Conservation (phyloP, 805 yeast genomes). For the Schwanniomyces pseudopolymorphus region DNA sequence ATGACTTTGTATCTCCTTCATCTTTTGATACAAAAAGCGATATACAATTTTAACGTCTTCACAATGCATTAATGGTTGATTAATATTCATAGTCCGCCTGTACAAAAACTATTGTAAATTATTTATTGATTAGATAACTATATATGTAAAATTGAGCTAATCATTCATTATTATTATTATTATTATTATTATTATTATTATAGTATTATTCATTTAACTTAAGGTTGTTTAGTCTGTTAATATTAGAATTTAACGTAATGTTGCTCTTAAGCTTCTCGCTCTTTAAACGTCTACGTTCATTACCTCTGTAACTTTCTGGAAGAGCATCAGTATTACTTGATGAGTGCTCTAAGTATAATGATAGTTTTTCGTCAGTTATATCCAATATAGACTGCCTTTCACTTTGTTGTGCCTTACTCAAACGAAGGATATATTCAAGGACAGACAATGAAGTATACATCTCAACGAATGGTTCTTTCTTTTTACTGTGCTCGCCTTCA, state of each 20-base stretch:
- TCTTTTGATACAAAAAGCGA: constrained; percentile 6
- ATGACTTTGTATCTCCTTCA: constrained; percentile 10
- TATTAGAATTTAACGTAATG: constrained; percentile 30
- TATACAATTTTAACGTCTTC: constrained; percentile 1
- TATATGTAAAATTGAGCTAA: background rate
- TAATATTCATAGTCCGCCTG: background rate
- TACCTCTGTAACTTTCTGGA: constrained; percentile 17
- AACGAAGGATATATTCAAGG: constrained; percentile 61
- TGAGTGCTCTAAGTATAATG: constrained; percentile 56
- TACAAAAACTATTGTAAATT: background rate
- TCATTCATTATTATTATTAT: background rate
- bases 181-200: background rate
- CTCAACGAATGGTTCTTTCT: background rate
- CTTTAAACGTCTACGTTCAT: constrained; percentile 7
- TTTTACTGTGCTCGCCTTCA: constrained; percentile 8
- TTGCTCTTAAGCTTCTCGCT: constrained; percentile 14
- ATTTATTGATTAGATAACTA: background rate
- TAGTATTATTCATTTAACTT: constrained; percentile 14
- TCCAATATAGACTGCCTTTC: constrained; percentile 55
- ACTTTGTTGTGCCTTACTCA: constrained; percentile 57
- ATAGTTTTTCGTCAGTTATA: constrained; percentile 65
- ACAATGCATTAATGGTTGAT: background rate
- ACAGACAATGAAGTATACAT: constrained; percentile 46
- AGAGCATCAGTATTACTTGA: constrained; percentile 11
- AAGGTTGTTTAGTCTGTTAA: constrained; percentile 30